Evolutionary conservation across 2,329 filamentous ascomycete genomes (phyloP), one percentile per base, ranked within the genome.

Genomic region (Colletotrichum liriopes): DNA sequence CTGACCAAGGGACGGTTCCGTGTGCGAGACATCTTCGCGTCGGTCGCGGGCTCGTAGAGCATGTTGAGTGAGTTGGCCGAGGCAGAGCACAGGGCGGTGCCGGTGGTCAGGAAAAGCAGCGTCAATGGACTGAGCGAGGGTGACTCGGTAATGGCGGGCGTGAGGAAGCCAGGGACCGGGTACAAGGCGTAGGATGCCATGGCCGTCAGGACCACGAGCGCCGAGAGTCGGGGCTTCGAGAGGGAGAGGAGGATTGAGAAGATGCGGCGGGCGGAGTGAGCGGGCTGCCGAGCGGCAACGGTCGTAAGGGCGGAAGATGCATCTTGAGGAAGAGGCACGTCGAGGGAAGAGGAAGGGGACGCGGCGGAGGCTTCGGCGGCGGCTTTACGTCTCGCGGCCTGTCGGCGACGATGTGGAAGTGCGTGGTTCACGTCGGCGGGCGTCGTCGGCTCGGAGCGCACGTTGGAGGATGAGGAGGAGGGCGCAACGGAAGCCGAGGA

Each of bases 31-130:
- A 99, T 99, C 78, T 93, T 91, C 56, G 95, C 94, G 81, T 99
- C 96, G 79, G 95, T 95, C 72, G 92, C 88, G 12, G 92, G 93
- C 83, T 99, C 96, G 83, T 98, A 95, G 71, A 98, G 91, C 96
- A 99, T 99, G 83, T 99, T 99, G 75, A 98, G 87, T 1, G 96
- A 91, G 81, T 99, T 99, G 54, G 96, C 96, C 71, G 93, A 94
- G 54, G 95, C 94, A n/a, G 91, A 93, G 81, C 94, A 96, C 26
- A 98, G 88, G 5, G 95, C 91, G 0, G 96, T 98, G 72, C 96
- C 96, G 5, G 91, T 91, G 0, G 96, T 98, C 63, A 99, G 91
- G 85, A 98, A 98, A 63, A 97, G 87, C 23, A 98, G 92, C 11
- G 96, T 99, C 65, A 98, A 87, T 2, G 96, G 94, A 73, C 94